Base-by-base conservation (phyloP, 2,329 filamentous ascomycete genomes). In the Calonectria multiphialidica region DNA sequence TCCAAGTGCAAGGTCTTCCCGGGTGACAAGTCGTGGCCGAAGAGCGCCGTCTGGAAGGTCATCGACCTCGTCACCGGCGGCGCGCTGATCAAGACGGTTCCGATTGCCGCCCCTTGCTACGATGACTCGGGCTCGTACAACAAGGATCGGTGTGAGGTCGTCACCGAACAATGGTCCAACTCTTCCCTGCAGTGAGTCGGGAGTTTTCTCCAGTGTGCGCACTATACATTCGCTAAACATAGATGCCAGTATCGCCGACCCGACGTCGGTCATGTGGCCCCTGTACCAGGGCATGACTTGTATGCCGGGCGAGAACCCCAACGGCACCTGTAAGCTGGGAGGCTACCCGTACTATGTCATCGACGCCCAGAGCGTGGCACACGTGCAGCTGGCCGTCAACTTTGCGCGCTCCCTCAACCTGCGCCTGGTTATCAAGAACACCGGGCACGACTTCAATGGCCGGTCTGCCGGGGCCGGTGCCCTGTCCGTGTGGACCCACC, bases 401-500 rank as follows among this genome's bases (percentile, higher is more conserved):
- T 86, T 89, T 72, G 87, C 87, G 16, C 82, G 84, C 9, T 83
- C 82, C 30, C 76, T 82, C 9, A 86, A 87, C 71, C 75, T 88
- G 10, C 85, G 87, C 3, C 77, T 89, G 18, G 84, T 87, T 7
- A 81, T 88, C 67, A 88, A 79, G 66, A 82, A 88, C 80, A 89
- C 87, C 0, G 87, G 87, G 40, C 87, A 89, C 73, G 86, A 88
- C 72, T 88, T 87, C 76, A 80, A 83, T 5, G 91, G 90, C 40
- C 90, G 88, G 1, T 77, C 75, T 18, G 89, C 89, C 0, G 91
- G 91, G n/a, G 88, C 87, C 25, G 91, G 91, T 1, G 85, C 88
- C 0, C 79, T 92, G 4, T 85, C 86, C 5, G 83, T 92, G 64
- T 92, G 90, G 86, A 91, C 87, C 10, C 89, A 91, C 70, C 80